Evolutionary conservation across 2,329 filamentous ascomycete genomes (phyloP), one percentile per base, ranked within the genome.

Genomic region (Thermothelomyces thermophilus): DNA sequence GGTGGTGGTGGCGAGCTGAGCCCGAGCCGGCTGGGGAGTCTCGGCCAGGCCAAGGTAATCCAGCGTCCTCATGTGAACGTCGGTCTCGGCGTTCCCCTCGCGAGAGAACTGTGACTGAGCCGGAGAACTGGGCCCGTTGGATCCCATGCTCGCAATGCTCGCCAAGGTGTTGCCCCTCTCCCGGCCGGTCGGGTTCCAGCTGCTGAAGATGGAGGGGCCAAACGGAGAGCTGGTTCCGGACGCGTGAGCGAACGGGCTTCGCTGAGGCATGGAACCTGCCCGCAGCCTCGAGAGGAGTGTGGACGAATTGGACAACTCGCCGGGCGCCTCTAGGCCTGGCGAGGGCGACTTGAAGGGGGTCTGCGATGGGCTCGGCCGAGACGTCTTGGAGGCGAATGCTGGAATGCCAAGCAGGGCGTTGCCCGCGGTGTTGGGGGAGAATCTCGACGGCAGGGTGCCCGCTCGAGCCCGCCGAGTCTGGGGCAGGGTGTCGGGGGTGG

Each of bases 11-110:
- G 83, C 83, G 55, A 94, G 73, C 55, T 84, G 85, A 42, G 87
- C 84, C 55, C 84, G 80, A 53, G 81, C 74, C 46, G 87, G 85
- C 64, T 95, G 89, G 17, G 93, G 91, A 14, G 90, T 95, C 67
- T 97, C 93, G 28, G 90, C 91, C 43, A 98, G 78, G 41, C 93
- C 93, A 53, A 98, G 80, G 64, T 98, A 98, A 67, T 98, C 93
- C 59, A 98, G 73, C 2, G 93, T 98, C 63, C 88, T 86, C 80
- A 85, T 84, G 62, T 84, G 80, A 58, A 95, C 89, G 64, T 96
- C 90, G 26, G 83, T 87, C 63, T 97, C 91, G 16, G 82, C 85
- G 40, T 84, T 79, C 26, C 88, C 90, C 62, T 95, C 90, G 58
- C 84, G 82, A 10, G 89, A 94, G 64, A 91, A 91, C 1, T 87